Evolutionary conservation across 2,329 filamentous ascomycete genomes (phyloP).

Genomic region (Penicillium sp.): DNA sequence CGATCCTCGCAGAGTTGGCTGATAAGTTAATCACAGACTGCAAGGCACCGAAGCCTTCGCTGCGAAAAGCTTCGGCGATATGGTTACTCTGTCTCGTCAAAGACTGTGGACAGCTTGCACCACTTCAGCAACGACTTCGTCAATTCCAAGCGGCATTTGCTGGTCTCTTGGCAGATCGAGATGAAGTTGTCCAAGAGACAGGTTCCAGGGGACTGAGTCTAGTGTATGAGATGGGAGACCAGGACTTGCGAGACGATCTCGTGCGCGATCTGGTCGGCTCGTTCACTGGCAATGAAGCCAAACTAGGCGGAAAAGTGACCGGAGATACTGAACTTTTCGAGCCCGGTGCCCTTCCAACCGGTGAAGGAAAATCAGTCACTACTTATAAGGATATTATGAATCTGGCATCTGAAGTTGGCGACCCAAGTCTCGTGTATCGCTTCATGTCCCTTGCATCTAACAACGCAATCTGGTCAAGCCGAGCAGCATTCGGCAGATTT

Average conservation of each 20-base stretch:
- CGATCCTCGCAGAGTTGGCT: constrained; percentile 54
- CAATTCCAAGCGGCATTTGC: constrained; percentile 86
- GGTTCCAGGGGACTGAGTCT: constrained; percentile 86
- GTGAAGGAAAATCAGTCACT: constrained; percentile 82
- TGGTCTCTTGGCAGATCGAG: constrained; percentile 76
- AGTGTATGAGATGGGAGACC: constrained; percentile 89
- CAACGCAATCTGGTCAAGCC: constrained; percentile 94
- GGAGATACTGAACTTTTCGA: constrained; percentile 92
- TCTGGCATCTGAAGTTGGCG: constrained; percentile 91
- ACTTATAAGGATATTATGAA: constrained; percentile 98
- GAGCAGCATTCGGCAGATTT: constrained; percentile 91
- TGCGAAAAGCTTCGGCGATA: constrained; percentile 88
- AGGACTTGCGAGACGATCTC: constrained; percentile 72
- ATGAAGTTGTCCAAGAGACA: constrained; percentile 93
- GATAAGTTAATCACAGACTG: constrained; percentile 73
- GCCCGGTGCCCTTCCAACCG: constrained; percentile 81
- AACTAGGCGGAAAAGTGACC: constrained; percentile 72
- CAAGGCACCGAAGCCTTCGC: constrained; percentile 78
- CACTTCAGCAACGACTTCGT: constrained; percentile 69
- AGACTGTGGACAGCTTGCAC: constrained; percentile 74
- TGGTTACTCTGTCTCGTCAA: constrained; percentile 92
- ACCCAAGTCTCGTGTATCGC: constrained; percentile 92
- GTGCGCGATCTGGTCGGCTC: constrained; percentile 83
- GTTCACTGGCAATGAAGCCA: constrained; percentile 66
- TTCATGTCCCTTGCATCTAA: constrained; percentile 98